phyloP scores from a whole-genome alignment of 208 protist genomes.

The Leishmania aethiopica region DNA sequence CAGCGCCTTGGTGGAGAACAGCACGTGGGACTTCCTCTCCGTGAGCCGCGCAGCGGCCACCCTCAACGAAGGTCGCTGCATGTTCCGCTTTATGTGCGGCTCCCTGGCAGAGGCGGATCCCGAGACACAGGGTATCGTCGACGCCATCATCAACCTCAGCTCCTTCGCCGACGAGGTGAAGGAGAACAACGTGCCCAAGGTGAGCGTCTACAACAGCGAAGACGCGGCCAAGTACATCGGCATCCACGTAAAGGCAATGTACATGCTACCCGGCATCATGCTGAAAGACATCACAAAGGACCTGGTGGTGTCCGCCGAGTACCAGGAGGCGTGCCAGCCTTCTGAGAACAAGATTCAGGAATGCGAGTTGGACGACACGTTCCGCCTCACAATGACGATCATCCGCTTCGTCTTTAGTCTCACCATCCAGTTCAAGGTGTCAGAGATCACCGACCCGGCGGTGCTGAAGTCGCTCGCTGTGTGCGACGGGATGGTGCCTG shows the following conservation, averaged over 20 bases:
- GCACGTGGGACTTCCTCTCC: conserved; percentile 87
- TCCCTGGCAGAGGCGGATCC: conserved; percentile 37
- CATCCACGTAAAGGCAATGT: conserved; percentile 90
- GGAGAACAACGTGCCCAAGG: conserved; percentile 82
- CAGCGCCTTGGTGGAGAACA: conserved; percentile 41
- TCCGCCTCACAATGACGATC: conserved; percentile 70
- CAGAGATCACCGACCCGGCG: conserved; percentile 70
- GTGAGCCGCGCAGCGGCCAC: conserved; percentile 26
- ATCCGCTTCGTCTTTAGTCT: conserved; percentile 87
- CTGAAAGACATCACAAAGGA: conserved; percentile 57
- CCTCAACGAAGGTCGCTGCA: conserved; percentile 70
- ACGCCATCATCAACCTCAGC: conserved; percentile 76
- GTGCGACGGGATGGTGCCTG: conserved; percentile 76
- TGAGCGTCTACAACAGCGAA: conserved; percentile 58
- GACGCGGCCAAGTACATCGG: conserved; percentile 71
- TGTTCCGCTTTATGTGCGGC: conserved; percentile 82
- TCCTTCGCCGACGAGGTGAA: conserved; percentile 69
- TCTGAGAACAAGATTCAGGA: conserved; percentile 69
- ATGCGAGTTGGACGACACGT: conserved; percentile 63
- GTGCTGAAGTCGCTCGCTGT: conserved; percentile 50
- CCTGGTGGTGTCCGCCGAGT: conserved; percentile 75
- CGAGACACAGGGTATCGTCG: conserved; percentile 60
- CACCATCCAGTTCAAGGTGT: conserved; percentile 88
- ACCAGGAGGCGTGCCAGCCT: conserved; percentile 85
- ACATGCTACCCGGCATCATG: conserved; percentile 77